Evolutionary conservation across 768 basidiomycete species (phyloP).

Genomic region (Mycena sanguinolenta): DNA sequence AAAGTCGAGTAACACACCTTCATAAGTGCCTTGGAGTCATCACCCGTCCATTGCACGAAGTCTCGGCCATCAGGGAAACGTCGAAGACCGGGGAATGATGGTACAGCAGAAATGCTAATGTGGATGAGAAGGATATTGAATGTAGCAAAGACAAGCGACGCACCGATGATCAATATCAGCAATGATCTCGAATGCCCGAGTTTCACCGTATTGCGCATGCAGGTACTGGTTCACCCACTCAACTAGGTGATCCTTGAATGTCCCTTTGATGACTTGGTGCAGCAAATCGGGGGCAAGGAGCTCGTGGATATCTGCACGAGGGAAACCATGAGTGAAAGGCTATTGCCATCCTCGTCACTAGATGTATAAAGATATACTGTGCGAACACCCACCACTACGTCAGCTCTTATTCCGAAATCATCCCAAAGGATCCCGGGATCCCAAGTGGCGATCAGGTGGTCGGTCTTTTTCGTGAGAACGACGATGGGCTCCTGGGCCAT

Average conservation of each 20-base stretch:
- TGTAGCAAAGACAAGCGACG: too few relatives aligned
- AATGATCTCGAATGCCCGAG: neutral
- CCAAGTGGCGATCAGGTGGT: neutral
- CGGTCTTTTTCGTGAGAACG: too few relatives aligned
- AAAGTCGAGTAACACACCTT: too few relatives aligned
- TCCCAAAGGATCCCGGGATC: slow-evolving; percentile 47
- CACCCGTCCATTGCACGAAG: slow-evolving; percentile 42
- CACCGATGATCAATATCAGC: slow-evolving; percentile 17
- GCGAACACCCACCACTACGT: slow-evolving; percentile 45
- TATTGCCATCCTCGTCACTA: neutral
- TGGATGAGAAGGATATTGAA: too few relatives aligned
- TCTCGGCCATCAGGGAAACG: slow-evolving; percentile 12
- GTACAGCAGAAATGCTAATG: too few relatives aligned
- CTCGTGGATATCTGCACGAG: slow-evolving; percentile 29
- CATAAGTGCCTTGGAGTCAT: slow-evolving; percentile 49
- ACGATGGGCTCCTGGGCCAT: neutral
- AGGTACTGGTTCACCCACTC: slow-evolving; percentile 31
- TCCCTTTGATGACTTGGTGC: too few relatives aligned
- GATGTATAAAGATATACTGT: neutral
- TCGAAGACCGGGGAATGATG: too few relatives aligned
- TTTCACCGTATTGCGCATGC: neutral
- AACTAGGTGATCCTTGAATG: slow-evolving; percentile 44
- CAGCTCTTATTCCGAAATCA: slow-evolving; percentile 48
- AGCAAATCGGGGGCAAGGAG: too few relatives aligned
- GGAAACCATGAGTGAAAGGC: slow-evolving; percentile 9